Evolutionary conservation across 192 early-diverging fungal species (phyloP), one percentile per base, ranked within the genome.

Genomic region (Phlyctochytrium planicorne): DNA sequence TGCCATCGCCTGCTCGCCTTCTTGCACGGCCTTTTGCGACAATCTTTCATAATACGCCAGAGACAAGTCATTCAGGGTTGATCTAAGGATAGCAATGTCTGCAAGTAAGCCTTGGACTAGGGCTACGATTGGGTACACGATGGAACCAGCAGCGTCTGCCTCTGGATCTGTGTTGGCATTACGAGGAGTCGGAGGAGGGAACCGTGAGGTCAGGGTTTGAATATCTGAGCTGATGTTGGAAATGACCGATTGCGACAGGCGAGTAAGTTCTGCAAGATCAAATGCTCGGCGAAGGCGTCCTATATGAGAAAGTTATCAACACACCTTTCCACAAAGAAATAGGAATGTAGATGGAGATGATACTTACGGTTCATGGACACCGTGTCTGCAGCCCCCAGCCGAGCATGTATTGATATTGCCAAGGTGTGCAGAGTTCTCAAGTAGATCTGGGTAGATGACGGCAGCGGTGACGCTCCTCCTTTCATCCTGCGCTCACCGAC

Each of bases 41-140:
- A 79, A 61, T 23, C 69, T 72, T 29, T 81, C 73, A 36, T 47
- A 81, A 59, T 77, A 75, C 33, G 60, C 65, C 53, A 81, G 35
- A 10, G 68, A 31, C 29, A 72, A 67, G 31, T 81, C 76, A 34
- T 81, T 81, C 40, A 75, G 4, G 14, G 62, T 73, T 1, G 36
- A 31, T 33, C 67, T 63, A 24, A 72, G 50, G 2, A 24, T 29
- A 31, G 55, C 70, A 40, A 75, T 53, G 24, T 78, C 76, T 20
- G 40, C 29, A 50, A 81, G 56, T 34, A 81, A 37, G 2, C n/a
- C 52, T 65, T 81, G 79, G 16, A 81, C 40, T 1, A 74, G 65
- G 17, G 24, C 12, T 4, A 81, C 73, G 0, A 75, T 67, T 2
- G 76, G 76, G 4, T 53, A 12, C 4, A 81, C 52, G n/a, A 77